Evolutionary conservation across 2,329 filamentous ascomycete species (phyloP).

Genomic region (Magnaporthiopsis poae): DNA sequence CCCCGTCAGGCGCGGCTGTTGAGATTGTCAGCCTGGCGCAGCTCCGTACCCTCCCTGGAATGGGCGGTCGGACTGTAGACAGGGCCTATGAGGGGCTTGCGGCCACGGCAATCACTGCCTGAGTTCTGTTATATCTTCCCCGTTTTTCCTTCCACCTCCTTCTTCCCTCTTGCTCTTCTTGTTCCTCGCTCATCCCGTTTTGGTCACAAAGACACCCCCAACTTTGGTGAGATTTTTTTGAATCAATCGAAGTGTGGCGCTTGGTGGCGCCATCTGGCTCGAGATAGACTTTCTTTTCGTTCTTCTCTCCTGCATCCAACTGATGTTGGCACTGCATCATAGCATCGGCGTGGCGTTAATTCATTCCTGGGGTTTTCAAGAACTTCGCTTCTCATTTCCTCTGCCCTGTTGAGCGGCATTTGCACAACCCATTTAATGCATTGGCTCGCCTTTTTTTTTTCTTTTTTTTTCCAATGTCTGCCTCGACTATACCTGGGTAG

Average conservation of each 20-base stretch:
- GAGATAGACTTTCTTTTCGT: background rate
- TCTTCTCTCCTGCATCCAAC: background rate
- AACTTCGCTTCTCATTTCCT: no score
- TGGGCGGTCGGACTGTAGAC: slow-evolving; percentile 48
- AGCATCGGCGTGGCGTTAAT: background rate
- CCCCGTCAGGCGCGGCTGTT: slow-evolving; percentile 17
- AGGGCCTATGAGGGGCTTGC: slow-evolving; percentile 39
- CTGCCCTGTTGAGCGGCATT: no score
- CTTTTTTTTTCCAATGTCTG: no score
- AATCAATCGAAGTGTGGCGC: background rate
- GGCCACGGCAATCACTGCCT: background rate
- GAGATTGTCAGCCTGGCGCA: slow-evolving; percentile 40
- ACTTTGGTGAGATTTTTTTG: background rate
- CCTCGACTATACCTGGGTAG: no score
- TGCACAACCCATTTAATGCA: no score
- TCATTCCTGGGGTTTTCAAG: background rate
- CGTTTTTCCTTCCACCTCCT: background rate
- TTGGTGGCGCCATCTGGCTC: background rate
- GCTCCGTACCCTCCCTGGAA: slow-evolving; percentile 44
- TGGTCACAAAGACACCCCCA: no score
- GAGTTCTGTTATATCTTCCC: background rate
- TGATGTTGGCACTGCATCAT: background rate
- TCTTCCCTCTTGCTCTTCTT: background rate
- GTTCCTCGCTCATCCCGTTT: background rate
- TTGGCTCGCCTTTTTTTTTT: no score